Percentiles rank a stretch among this genome's conserved stretches.
These are phyloP conservation scores for Spathaspora girioi DNA, from an alignment of 805 yeast genomes.

Conservation along the genomic window DNA sequence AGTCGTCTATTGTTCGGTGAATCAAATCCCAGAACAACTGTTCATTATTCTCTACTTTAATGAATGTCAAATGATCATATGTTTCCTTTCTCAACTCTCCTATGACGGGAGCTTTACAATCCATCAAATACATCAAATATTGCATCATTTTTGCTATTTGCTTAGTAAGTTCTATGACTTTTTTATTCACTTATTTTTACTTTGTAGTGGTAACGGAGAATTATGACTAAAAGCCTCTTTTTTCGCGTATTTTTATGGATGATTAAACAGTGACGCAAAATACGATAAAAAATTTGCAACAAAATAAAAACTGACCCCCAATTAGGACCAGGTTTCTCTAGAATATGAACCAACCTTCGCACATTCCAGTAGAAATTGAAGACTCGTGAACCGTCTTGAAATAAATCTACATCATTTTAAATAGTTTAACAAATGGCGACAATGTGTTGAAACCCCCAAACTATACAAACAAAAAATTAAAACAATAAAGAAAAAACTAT, in stretches of 20 bases:
- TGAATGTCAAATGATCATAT: too few relatives aligned
- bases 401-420: background rate
- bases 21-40: background rate
- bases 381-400: too few relatives aligned
- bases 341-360: too few relatives aligned
- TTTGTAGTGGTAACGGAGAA: background rate
- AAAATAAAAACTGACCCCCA: too few relatives aligned
- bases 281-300: too few relatives aligned
- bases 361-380: too few relatives aligned
- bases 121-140: background rate
- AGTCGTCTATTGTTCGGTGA: background rate
- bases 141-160: background rate
- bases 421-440: background rate
- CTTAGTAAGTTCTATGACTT: too few relatives aligned
- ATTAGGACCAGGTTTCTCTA: too few relatives aligned
- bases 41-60: background rate
- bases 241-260: too few relatives aligned
- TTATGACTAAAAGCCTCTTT: too few relatives aligned
- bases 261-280: too few relatives aligned
- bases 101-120: background rate
- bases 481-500: background rate
- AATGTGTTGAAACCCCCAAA: constrained; percentile 1
- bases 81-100: background rate
- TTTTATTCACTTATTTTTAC: too few relatives aligned
- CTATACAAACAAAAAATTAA: background rate